These are phyloP conservation scores for Conticribra guillardii DNA, from an alignment of 108 stramenopile genomes.

Conservation along the genomic window DNA sequence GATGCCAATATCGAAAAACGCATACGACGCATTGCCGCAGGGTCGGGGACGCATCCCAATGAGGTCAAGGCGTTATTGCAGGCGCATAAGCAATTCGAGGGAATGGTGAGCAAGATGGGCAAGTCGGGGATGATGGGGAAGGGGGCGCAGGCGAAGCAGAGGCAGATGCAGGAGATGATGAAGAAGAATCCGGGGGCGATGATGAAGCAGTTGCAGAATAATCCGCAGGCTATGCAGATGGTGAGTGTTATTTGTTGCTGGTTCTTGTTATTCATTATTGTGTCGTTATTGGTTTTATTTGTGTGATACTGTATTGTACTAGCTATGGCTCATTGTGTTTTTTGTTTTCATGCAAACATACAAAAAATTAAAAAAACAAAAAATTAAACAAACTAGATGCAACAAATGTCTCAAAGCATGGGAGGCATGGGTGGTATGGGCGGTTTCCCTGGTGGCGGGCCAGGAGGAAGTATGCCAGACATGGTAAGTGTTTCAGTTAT, in stretches of 20 bases:
- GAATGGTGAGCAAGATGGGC: constrained; percentile 92
- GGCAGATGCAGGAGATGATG: constrained; percentile 84
- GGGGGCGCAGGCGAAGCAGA: constrained; percentile 71
- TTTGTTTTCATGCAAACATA: not conserved
- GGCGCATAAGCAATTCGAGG: constrained; percentile 90
- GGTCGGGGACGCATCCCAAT: constrained; percentile 88
- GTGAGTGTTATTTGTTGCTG: constrained; percentile 58
- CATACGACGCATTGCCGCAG: constrained; percentile 89
- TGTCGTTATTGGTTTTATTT: constrained; percentile 19
- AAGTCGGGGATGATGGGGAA: constrained; percentile 89
- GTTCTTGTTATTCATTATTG: constrained; percentile 50
- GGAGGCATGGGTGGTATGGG: constrained; percentile 39
- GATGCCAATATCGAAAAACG: constrained; percentile 62
- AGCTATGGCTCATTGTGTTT: not conserved
- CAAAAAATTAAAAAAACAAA: constrained; percentile 23
- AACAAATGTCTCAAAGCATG: constrained; percentile 56
- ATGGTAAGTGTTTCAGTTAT: constrained; percentile 68
- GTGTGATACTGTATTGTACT: constrained; percentile 9
- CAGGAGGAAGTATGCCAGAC: constrained; percentile 61
- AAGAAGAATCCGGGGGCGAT: constrained; percentile 81
- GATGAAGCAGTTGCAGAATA: constrained; percentile 84
- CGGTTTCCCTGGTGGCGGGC: constrained; percentile 47
- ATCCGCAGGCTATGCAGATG: constrained; percentile 83
- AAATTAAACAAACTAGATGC: constrained; percentile 75
- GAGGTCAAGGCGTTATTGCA: constrained; percentile 88